phyloP scores from a whole-genome alignment of 2,329 filamentous ascomycete species.

The Aspergillus fumigatus region DNA sequence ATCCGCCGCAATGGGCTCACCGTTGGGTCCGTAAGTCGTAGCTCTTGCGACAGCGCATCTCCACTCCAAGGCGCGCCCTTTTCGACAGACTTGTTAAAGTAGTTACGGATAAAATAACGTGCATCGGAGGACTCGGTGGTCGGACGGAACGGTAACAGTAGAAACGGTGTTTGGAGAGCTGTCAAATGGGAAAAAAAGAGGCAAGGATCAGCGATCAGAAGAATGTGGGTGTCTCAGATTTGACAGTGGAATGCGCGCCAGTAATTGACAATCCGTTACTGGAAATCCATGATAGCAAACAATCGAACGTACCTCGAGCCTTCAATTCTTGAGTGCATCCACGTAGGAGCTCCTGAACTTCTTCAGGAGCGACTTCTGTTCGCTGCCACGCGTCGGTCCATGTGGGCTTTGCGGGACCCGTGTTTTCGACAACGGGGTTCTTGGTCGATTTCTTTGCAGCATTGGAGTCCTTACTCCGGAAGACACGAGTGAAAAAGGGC shows the following conservation, averaged over 20 bases:
- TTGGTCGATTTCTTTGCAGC: constrained; percentile 57
- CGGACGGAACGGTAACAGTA: constrained; percentile 89
- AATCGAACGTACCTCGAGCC: constrained; percentile 68
- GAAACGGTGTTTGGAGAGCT: constrained; percentile 88
- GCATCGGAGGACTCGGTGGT: constrained; percentile 88
- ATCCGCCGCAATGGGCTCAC: constrained; percentile 48
- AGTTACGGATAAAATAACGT: constrained; percentile 87
- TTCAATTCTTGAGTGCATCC: constrained; percentile 90
- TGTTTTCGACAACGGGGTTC: constrained; percentile 47
- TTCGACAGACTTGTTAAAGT: constrained; percentile 68
- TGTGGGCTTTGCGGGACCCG: constrained; percentile 62
- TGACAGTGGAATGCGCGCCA: constrained; percentile 16
- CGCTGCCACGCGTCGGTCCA: constrained; percentile 89
- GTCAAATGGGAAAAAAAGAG: constrained; percentile 10
- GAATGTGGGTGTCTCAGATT: constrained; percentile 21
- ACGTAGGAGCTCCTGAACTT: constrained; percentile 81
- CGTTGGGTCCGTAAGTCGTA: constrained; percentile 90
- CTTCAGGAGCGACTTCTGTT: constrained; percentile 76
- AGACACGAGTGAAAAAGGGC: constrained; percentile 57
- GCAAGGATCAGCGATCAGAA: constrained; percentile 29
- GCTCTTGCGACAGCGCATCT: constrained; percentile 71
- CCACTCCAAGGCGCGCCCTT: constrained; percentile 57
- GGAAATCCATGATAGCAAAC: constrained; percentile 1
- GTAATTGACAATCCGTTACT: constrained; percentile 1
- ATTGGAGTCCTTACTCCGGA: constrained; percentile 71